phyloP scores from a whole-genome alignment of 225 moss, liverwort and hornwort species.

The Sphagnum contortum region DNA sequence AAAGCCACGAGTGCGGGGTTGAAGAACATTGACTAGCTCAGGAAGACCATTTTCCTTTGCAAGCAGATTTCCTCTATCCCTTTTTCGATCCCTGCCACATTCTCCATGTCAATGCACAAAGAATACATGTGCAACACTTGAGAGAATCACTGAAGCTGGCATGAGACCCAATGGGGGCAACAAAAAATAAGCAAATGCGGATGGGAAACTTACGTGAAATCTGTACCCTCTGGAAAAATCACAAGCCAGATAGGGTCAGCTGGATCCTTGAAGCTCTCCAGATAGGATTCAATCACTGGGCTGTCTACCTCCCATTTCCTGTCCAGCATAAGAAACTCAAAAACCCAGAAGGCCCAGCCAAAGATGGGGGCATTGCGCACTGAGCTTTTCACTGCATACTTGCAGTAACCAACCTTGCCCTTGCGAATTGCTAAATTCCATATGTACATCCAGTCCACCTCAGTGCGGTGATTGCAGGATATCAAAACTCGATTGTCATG shows the following conservation, averaged over 20 bases:
- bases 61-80: slow-evolving; percentile 58
- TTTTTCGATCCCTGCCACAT: slow-evolving; percentile 63
- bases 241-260: slow-evolving; percentile 86
- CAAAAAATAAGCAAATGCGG: slow-evolving; percentile 85
- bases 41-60: slow-evolving; percentile 60
- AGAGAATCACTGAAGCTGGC: no score
- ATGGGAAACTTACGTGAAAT: slow-evolving; percentile 86
- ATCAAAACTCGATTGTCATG: slow-evolving; percentile 78
- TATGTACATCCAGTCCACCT: slow-evolving; percentile 99
- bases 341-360: slow-evolving; percentile 87
- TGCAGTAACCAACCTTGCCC: slow-evolving; percentile 71
- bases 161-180: slow-evolving; percentile 59
- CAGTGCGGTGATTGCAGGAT: slow-evolving; percentile 96
- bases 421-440: slow-evolving; percentile 91
- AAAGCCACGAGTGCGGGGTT: slow-evolving; percentile 86
- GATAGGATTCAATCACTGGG: slow-evolving; percentile 56
- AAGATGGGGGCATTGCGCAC: slow-evolving; percentile 90
- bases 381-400: slow-evolving; percentile 82
- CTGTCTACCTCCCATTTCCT: slow-evolving; percentile 83
- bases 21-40: slow-evolving; percentile 73
- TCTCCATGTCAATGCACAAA: no score
- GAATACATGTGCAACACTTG: no score
- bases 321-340: slow-evolving; percentile 85
- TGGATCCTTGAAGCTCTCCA: slow-evolving; percentile 65
- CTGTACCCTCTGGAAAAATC: slow-evolving; percentile 96